phyloP scores from a whole-genome alignment of 2,329 filamentous ascomycete species.

The Neofusicoccum cordaticola region DNA sequence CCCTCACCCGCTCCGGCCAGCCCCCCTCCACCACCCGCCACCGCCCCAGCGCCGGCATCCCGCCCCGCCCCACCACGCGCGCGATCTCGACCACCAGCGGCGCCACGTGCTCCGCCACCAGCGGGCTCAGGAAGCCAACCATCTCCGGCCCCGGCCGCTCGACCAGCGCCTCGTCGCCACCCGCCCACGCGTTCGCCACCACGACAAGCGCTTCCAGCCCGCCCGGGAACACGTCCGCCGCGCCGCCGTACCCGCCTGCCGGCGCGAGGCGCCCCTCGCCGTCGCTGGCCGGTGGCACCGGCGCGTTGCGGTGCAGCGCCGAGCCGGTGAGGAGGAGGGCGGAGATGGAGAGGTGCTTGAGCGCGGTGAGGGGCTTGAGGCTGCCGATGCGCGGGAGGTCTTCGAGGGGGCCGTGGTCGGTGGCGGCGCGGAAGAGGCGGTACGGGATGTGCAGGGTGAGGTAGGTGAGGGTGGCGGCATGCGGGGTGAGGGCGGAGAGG shows the following conservation, averaged over 20 bases:
- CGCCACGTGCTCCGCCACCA: neutral
- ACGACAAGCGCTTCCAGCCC: neutral
- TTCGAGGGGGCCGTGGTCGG: neutral
- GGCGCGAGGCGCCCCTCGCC: neutral
- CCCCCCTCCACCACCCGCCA: neutral
- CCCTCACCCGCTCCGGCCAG: neutral
- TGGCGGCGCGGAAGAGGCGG: neutral
- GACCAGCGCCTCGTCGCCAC: too few relatives aligned
- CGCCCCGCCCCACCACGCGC: neutral
- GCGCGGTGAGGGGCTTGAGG: neutral
- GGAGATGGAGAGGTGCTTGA: neutral
- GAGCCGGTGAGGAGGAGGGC: neutral
- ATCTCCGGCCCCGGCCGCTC: neutral
- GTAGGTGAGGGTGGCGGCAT: neutral
- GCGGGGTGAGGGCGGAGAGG: neutral
- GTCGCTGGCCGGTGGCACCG: neutral
- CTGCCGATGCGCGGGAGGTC: neutral
- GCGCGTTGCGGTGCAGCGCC: neutral
- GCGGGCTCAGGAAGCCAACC: neutral
- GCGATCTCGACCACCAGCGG: neutral
- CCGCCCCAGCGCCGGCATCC: neutral
- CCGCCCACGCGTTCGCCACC: neutral
- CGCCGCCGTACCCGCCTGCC: neutral
- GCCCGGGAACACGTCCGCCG: neutral
- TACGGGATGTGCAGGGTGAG: neutral